Conservation (phyloP, 225 moss, liverwort and hornwort genomes). For the Polytrichum formosum region DNA sequence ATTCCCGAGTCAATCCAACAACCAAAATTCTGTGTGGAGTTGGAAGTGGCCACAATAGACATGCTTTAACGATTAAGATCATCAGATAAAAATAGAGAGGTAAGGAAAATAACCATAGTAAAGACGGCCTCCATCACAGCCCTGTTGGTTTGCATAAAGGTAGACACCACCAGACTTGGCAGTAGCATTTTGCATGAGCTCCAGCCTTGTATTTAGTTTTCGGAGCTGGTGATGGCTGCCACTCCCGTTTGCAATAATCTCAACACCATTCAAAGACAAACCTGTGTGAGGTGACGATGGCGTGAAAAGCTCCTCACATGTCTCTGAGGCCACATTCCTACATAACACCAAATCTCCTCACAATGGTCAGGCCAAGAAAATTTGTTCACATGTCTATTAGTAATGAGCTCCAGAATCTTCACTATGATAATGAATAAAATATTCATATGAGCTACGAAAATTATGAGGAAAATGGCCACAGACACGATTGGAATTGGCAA, state of each 20-base stretch:
- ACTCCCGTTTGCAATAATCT: conserved; percentile 91
- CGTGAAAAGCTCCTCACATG: conserved; percentile 92
- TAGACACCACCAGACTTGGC: conserved; percentile 87
- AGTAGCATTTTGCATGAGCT: conserved; percentile 87
- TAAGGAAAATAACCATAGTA: conserved; percentile 57
- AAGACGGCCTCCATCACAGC: conserved; percentile 95
- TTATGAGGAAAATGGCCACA: no score
- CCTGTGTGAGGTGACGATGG: conserved; percentile 76
- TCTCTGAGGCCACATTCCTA: conserved; percentile 79
- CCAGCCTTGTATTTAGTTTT: conserved; percentile 80
- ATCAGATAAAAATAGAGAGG: not conserved
- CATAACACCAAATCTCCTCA: not conserved
- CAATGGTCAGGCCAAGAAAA: no score
- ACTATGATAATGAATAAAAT: no score
- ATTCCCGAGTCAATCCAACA: no score
- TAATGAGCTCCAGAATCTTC: no score
- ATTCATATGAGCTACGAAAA: no score
- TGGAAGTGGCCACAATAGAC: no score
- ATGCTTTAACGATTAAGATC: no score
- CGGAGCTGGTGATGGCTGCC: conserved; percentile 98
- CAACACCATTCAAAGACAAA: conserved; percentile 75
- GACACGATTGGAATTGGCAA: no score
- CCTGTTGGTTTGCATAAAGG: conserved; percentile 96
- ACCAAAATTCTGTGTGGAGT: no score
- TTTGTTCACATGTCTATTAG: no score